Conservation (phyloP, 768 basidiomycete genomes). For the Heimioporus sp. region DNA sequence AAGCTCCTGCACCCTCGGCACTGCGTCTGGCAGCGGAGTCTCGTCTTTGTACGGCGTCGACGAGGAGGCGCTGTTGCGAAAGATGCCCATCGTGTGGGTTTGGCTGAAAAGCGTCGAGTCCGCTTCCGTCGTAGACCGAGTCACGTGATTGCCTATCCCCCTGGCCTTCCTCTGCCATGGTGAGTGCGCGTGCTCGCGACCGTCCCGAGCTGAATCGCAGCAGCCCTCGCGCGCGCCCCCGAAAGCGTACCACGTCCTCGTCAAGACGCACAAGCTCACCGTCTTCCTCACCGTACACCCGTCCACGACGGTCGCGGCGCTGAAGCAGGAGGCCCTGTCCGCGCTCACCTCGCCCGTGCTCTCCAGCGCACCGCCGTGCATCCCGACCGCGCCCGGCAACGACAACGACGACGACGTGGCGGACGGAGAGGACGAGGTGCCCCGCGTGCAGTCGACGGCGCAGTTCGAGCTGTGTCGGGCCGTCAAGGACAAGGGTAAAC, state of each 20-base stretch:
- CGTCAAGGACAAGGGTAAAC: constrained; percentile 48
- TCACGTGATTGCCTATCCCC: background rate
- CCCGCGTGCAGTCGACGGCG: constrained; percentile 31
- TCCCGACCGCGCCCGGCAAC: constrained; percentile 30
- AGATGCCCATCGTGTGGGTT: constrained; percentile 54
- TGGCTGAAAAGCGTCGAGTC: background rate
- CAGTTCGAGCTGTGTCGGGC: constrained; percentile 68
- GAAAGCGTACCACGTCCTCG: constrained; percentile 63
- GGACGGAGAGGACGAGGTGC: constrained; percentile 26
- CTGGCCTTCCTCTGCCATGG: constrained; percentile 13
- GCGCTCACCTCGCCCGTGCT: constrained; percentile 54
- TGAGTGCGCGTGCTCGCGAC: constrained; percentile 1
- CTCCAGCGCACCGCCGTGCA: constrained; percentile 26
- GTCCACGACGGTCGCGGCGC: constrained; percentile 49
- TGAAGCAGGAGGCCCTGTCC: constrained; percentile 63
- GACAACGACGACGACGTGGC: constrained; percentile 29
- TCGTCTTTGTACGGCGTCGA: constrained; percentile 57
- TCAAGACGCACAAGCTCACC: constrained; percentile 73
- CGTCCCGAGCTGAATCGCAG: background rate
- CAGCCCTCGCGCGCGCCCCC: constrained; percentile 56
- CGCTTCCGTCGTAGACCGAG: constrained; percentile 17
- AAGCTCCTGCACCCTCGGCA: constrained; percentile 84
- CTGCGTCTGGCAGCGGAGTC: constrained; percentile 58
- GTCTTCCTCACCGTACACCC: constrained; percentile 58
- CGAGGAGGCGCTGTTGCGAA: constrained; percentile 47